Conservation (phyloP, 2,329 filamentous ascomycete genomes). For the Stachybotrys chartarum region DNA sequence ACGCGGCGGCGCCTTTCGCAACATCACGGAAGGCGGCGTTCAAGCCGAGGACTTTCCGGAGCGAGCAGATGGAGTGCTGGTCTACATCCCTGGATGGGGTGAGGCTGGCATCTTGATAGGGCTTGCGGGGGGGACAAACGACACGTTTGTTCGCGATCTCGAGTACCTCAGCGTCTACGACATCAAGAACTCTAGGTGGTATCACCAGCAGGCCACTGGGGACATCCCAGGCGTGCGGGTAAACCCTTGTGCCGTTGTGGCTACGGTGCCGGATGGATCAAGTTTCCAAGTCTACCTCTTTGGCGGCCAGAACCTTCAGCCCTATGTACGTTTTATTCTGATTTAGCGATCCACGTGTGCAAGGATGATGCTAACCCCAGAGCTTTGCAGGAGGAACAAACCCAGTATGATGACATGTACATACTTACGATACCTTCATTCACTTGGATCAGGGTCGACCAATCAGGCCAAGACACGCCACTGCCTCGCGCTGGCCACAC, state of each 20-base stretch:
- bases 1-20: constrained; percentile 57
- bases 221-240: constrained; percentile 43
- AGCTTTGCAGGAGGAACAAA: constrained; percentile 32
- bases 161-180: constrained; percentile 60
- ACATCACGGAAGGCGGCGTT: constrained; percentile 65
- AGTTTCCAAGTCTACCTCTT: constrained; percentile 75
- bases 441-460: constrained; percentile 52
- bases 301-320: constrained; percentile 66
- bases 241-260: constrained; percentile 54
- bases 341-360: not conserved
- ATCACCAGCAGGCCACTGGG: constrained; percentile 49
- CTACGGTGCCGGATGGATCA: constrained; percentile 61
- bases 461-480: constrained; percentile 46
- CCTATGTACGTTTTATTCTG: constrained; percentile 35
- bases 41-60: constrained; percentile 63
- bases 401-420: constrained; percentile 58
- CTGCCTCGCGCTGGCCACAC: constrained; percentile 37
- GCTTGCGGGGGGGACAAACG: constrained; percentile 63
- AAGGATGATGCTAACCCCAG: constrained; percentile 3
- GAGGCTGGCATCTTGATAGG: constrained; percentile 63
- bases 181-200: constrained; percentile 52
- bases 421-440: constrained; percentile 57
- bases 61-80: constrained; percentile 64
- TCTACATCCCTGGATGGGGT: constrained; percentile 71
- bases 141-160: constrained; percentile 54